phyloP scores from a whole-genome alignment of 1,139 yeast species.

The Magnusiomyces tetraspermus region DNA sequence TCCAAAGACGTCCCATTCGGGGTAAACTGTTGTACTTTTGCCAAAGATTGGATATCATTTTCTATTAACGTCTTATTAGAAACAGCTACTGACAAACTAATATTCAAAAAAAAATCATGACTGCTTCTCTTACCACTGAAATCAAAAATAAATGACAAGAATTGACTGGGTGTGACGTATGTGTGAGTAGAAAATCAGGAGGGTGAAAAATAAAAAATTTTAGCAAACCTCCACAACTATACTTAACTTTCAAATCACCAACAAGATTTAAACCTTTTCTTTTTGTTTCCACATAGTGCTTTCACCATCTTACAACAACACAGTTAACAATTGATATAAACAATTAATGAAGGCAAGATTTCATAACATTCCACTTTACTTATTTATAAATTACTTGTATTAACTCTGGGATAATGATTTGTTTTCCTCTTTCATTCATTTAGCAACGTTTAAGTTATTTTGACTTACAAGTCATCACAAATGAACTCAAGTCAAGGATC shows the following conservation, averaged over 20 bases:
- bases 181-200: neutral
- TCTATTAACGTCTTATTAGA: too few relatives aligned
- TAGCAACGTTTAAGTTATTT: constrained; percentile 81
- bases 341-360: constrained; percentile 11
- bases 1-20: constrained; percentile 41
- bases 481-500: constrained; percentile 51
- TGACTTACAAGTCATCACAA: constrained; percentile 62
- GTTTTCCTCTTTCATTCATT: constrained; percentile 23
- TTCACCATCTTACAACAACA: neutral
- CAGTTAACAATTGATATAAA: too few relatives aligned
- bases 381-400: neutral
- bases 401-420: neutral
- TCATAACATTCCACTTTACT: neutral
- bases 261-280: neutral
- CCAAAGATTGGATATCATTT: constrained; percentile 21
- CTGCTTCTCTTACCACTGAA: neutral
- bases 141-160: neutral
- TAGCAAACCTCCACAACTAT: neutral
- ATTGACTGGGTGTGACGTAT: neutral
- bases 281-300: neutral
- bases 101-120: neutral
- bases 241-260: neutral
- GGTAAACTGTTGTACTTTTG: constrained; percentile 45
- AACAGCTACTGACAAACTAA: neutral
- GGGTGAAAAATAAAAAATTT: neutral